Evolutionary conservation across 2,329 filamentous ascomycete species (phyloP).

Genomic region (Trichoderma sp.): DNA sequence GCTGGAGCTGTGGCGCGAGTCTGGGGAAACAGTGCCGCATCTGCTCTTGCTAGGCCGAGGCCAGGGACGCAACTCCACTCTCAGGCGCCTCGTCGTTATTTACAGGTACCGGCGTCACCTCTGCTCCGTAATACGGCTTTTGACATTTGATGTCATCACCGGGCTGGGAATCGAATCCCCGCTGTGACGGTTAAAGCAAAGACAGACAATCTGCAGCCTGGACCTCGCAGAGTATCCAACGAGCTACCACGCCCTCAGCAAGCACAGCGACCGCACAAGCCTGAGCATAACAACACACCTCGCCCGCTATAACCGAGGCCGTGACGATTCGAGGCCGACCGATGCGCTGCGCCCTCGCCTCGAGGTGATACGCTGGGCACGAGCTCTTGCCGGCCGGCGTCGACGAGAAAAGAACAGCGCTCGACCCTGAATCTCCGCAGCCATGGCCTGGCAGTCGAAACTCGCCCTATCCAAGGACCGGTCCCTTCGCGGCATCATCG

Average conservation of each 20-base stretch:
- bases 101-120: background rate
- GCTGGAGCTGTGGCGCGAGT: slow-evolving; percentile 16
- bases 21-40: slow-evolving; percentile 20
- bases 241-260: background rate
- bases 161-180: background rate
- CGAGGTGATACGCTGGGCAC: slow-evolving; percentile 13
- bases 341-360: slow-evolving; percentile 18
- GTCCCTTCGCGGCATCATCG: slow-evolving; percentile 65
- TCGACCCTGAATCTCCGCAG: background rate
- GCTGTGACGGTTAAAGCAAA: background rate
- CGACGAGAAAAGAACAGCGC: background rate
- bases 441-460: slow-evolving; percentile 78
- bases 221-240: background rate
- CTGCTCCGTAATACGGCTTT: background rate
- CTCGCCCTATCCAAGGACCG: slow-evolving; percentile 61
- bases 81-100: slow-evolving; percentile 10
- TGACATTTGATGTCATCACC: slow-evolving; percentile 13
- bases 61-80: slow-evolving; percentile 17
- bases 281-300: background rate
- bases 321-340: slow-evolving; percentile 14
- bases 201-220: background rate
- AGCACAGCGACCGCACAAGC: background rate
- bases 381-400: background rate
- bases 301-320: slow-evolving; percentile 17
- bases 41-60: slow-evolving; percentile 19